These are phyloP conservation scores for Aspergillus sp. DNA, from an alignment of 2,329 filamentous ascomycete genomes.

Conservation along the genomic window DNA sequence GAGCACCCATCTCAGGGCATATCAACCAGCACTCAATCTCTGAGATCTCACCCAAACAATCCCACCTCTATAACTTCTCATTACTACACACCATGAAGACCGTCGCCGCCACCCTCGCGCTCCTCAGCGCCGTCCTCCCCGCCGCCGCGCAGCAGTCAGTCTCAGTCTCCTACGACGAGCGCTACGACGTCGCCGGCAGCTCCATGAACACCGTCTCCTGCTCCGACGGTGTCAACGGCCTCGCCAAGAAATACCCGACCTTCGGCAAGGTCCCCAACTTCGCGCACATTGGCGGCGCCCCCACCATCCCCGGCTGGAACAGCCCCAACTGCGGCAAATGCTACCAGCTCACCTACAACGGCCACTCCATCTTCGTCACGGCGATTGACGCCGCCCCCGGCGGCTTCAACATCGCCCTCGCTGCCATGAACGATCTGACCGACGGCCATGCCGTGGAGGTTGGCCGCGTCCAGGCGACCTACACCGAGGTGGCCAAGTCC, in stretches of 20 bases:
- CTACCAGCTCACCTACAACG: slow-evolving; percentile 50
- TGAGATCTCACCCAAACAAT: neutral
- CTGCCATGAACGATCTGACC: slow-evolving; percentile 52
- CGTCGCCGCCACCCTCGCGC: slow-evolving; percentile 16
- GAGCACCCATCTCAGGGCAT: neutral
- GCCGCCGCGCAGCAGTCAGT: slow-evolving; percentile 13
- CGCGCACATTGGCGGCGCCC: slow-evolving; percentile 51
- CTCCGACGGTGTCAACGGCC: slow-evolving; percentile 37
- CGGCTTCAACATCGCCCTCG: slow-evolving; percentile 51
- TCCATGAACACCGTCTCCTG: slow-evolving; percentile 54
- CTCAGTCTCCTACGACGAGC: slow-evolving; percentile 68
- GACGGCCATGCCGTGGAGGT: slow-evolving; percentile 43
- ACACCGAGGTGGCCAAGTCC: slow-evolving; percentile 20
- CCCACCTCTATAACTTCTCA: neutral
- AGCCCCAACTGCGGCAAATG: slow-evolving; percentile 52
- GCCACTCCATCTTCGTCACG: slow-evolving; percentile 46
- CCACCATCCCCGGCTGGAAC: slow-evolving; percentile 49
- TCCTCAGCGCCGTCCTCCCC: slow-evolving; percentile 23
- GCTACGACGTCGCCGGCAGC: slow-evolving; percentile 63
- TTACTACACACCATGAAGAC: slow-evolving; percentile 33
- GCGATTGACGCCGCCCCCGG: slow-evolving; percentile 47
- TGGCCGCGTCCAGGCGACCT: slow-evolving; percentile 41
- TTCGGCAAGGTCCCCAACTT: slow-evolving; percentile 47
- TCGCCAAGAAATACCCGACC: slow-evolving; percentile 33
- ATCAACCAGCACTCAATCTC: neutral